Evolutionary conservation across 768 basidiomycete genomes (phyloP), one percentile per base, ranked within the genome.

Genomic region (Amanita brunnescens): DNA sequence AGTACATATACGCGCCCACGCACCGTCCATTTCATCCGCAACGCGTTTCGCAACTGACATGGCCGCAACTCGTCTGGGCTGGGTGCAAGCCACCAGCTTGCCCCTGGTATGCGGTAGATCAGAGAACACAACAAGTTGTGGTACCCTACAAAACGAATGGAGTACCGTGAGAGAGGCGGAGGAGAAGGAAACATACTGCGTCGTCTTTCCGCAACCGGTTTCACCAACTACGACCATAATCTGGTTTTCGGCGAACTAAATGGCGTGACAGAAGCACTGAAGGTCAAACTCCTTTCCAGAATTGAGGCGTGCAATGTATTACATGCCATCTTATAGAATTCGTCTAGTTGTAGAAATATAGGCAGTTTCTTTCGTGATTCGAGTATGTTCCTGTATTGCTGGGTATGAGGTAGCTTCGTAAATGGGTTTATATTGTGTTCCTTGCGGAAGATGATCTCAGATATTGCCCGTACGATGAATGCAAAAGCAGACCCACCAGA

Each of bases 21-120:
- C 58, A 91, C 91, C 91, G 64, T 98, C 95, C 92, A 98, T 94
- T 68, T 98, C 95, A 62, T 98, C 95, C 4, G 95, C 93, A 1
- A 99, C 95, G 70, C 95, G 93, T 66, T 95, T 94, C 18, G 95
- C 95, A 2, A 97, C 95, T 13, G 89, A 91, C 91, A 96, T 97
- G 7, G 95, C 93, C 9, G 95, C 93, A 3, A 99, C 92, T 71
- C 95, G 79, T 59, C 95, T 77, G 1, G 95, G 95, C 63, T 99
- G 95, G 2, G 95, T 99, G 61, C 95, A 99, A 0, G 95, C 95
- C 2, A 99, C 85, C 59, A 97, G 69, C 66, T 92, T 96, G 33
- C 90, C 85, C 65, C 80, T 87, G 5, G 83, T 80, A 62, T 97
- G 93, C 0, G 94, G 93, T 29, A 96, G 67, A 67, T 98, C 95